Evolutionary conservation across 2,329 filamentous ascomycete genomes (phyloP).

Genomic region (Exophiala xenobiotica): DNA sequence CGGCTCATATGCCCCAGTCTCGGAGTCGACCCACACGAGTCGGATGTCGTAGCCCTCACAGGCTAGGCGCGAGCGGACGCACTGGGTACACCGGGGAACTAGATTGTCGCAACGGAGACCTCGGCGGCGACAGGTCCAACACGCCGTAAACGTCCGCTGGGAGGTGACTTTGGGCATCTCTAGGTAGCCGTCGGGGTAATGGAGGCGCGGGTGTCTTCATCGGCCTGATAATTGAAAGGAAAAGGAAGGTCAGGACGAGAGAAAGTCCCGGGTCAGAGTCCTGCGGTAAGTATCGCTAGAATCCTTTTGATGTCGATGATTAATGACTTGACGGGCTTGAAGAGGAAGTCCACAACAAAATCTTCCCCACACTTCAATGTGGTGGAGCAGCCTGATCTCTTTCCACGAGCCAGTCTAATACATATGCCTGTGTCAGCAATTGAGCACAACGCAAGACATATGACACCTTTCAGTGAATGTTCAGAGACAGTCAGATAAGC

Average conservation of each 20-base stretch:
- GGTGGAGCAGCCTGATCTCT: background rate
- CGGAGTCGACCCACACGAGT: constrained; percentile 17
- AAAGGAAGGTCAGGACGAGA: background rate
- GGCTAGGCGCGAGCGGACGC: constrained; percentile 6
- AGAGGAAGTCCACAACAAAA: constrained; percentile 11
- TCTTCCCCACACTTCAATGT: background rate
- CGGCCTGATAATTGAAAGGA: background rate
- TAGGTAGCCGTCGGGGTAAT: background rate
- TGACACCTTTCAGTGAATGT: no score
- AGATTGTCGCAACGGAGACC: constrained; percentile 14
- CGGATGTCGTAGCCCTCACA: constrained; percentile 16
- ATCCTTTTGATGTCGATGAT: constrained; percentile 5
- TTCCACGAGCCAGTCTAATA: background rate
- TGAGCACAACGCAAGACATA: no score
- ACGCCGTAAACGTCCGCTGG: constrained; percentile 15
- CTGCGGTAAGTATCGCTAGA: no score
- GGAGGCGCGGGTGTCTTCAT: background rate
- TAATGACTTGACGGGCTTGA: constrained; percentile 4
- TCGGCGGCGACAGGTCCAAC: constrained; percentile 18
- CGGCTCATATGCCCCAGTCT: constrained; percentile 5
- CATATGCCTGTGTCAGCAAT: no score
- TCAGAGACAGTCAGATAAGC: no score
- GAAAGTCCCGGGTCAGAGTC: no score
- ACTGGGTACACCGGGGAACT: constrained; percentile 8
- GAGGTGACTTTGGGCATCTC: constrained; percentile 12